Percentiles rank a stretch among this genome's conserved stretches.
These are phyloP conservation scores for Mortierella antarctica DNA, from an alignment of 192 early-diverging fungal species.

Conservation along the genomic window DNA sequence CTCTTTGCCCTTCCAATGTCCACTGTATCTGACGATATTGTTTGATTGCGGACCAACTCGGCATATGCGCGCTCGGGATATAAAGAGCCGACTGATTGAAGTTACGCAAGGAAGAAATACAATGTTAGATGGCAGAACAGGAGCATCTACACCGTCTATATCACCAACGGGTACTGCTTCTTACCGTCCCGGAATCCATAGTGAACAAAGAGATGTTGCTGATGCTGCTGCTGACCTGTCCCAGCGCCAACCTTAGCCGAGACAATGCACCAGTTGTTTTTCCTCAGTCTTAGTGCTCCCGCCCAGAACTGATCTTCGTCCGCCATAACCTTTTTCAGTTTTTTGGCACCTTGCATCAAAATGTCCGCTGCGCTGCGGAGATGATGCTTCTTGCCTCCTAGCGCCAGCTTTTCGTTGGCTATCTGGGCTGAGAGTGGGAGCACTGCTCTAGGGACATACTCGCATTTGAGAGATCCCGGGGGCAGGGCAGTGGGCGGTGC, in stretches of 20 bases:
- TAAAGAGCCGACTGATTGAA: slow-evolving; percentile 32
- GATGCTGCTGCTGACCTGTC: background rate
- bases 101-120: background rate
- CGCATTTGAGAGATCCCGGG: slow-evolving; percentile 44
- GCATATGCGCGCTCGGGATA: slow-evolving; percentile 35
- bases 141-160: background rate
- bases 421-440: slow-evolving; percentile 10
- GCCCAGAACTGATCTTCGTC: slow-evolving; percentile 52
- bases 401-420: slow-evolving; percentile 33
- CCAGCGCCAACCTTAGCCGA: slow-evolving; percentile 15
- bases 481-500: slow-evolving; percentile 16
- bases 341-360: slow-evolving; percentile 42
- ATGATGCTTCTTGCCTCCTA: slow-evolving; percentile 46
- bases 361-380: slow-evolving; percentile 36
- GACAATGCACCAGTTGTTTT: slow-evolving; percentile 52
- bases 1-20: slow-evolving; percentile 9
- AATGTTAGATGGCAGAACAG: background rate
- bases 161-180: background rate
- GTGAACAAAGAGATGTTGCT: slow-evolving; percentile 30
- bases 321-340: slow-evolving; percentile 35
- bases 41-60: slow-evolving; percentile 27
- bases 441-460: slow-evolving; percentile 17
- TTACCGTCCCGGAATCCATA: slow-evolving; percentile 52
- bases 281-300: slow-evolving; percentile 28
- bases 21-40: background rate